Evolutionary conservation across 305 asterid genomes (phyloP).

Genomic region (Rubia balearica): DNA sequence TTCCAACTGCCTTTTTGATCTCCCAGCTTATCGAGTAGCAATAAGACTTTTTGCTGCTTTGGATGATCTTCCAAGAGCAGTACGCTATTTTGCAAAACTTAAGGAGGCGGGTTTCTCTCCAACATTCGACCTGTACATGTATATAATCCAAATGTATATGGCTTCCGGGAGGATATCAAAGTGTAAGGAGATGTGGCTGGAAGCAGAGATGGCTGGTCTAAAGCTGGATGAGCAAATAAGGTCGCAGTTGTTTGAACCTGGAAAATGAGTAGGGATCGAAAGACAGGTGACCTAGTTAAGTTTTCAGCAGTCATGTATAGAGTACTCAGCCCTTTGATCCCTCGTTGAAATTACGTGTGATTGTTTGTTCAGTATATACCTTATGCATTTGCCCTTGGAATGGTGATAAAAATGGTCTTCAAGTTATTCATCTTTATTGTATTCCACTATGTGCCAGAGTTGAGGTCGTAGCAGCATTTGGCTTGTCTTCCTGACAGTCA

Average conservation of each 20-base stretch:
- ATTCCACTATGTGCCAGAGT: too few relatives aligned
- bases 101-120: constrained; percentile 78
- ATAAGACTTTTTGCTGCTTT: constrained; percentile 77
- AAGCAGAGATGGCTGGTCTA: constrained; percentile 85
- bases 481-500: too few relatives aligned
- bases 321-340: too few relatives aligned
- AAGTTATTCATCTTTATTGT: too few relatives aligned
- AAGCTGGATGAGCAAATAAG: constrained; percentile 29
- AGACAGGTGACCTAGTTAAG: background rate
- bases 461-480: too few relatives aligned
- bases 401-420: too few relatives aligned
- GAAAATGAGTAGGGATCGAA: constrained; percentile 1
- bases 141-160: constrained; percentile 40
- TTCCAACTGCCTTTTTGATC: constrained; percentile 60
- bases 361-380: too few relatives aligned
- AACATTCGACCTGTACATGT: constrained; percentile 55
- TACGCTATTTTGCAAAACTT: constrained; percentile 62
- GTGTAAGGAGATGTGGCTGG: constrained; percentile 56
- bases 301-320: too few relatives aligned
- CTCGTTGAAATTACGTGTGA: too few relatives aligned
- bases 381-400: too few relatives aligned
- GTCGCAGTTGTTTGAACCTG: constrained; percentile 7
- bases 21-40: constrained; percentile 72
- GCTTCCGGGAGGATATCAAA: constrained; percentile 66
- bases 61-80: constrained; percentile 56